Evolutionary conservation across 768 basidiomycete species (phyloP), one percentile per base, ranked within the genome.

Genomic region (Botryobasidium botryosum): DNA sequence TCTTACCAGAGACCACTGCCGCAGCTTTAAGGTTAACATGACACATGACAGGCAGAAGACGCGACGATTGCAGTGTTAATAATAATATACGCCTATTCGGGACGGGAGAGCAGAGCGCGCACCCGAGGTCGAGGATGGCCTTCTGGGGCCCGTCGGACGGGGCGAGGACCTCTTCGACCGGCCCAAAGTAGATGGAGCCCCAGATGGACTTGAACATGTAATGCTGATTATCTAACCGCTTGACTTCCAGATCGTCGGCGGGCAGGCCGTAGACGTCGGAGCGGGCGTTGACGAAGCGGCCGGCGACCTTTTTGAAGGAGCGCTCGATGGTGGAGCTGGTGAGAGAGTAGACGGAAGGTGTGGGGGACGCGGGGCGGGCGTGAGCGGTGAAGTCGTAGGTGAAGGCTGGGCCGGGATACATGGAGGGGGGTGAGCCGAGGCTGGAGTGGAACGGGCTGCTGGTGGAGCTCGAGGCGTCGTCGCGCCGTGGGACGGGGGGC

Each of bases 251-350:
- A 6, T 78, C 76, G 50, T 85, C 83, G 23, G 80, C 83, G 10
- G 83, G 79, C 23, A 86, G 64, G 35, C 70, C 69, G 55, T 86
- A 86, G 2, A 85, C 68, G 36, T 84, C 79, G 1, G 82, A 84
- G 51, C 79, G 78, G 50, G 74, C 82, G 61, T 84, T 84, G 35
- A 85, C 57, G 21, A 23, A 7, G 44, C 45, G 39, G 21, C 29
- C 38, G 40, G 27, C 27, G 8, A 39, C 44, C 13, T 18, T n/a
- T 42, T 43, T 33, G 60, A 74, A 75, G 1, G 73, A 68, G 28
- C 69, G 65, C 13, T 67, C 70, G 21, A 69, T 71, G 37, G 80
- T 52, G 0, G 77, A 77, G 53, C 69, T 75, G 0, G 76, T 75
- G 55, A 82, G 56, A 1, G 80, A 82, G 55, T 71, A 67, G 6